Base-by-base conservation (phyloP, 2,329 filamentous ascomycete genomes). In the Fusarium paranaense region DNA sequence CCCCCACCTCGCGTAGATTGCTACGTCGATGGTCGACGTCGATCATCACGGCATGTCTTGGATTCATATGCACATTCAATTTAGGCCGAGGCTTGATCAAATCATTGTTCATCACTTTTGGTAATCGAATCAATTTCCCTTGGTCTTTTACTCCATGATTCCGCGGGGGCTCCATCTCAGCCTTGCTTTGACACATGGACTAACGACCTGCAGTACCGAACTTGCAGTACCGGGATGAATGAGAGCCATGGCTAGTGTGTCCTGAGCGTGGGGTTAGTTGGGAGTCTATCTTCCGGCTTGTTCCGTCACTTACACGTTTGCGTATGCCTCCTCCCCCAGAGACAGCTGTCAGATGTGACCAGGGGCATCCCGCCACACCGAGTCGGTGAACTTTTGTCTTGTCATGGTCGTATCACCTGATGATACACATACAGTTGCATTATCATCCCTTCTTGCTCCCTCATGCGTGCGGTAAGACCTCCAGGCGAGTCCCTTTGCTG, bases 11-110 rank as follows among this genome's bases (percentile, higher is more conserved):
- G 50, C 50, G 14, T 20, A 54, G 50, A 54, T 54, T 54, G 50
- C 50, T n/a, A 54, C 50, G 27, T 20, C 14, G 50, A 33, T 54
- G 18, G 50, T 54, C n/a, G n/a, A 32, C 30, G 50, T 22, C 18
- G 52, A 57, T 57, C 52, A 37, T 22, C 52, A 57, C 52, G 52
- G 42, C 47, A 52, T 52, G 47, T 52, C 47, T 52, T 52, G 47
- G 25, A 20, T 13, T 18, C 47, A 52, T 30, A n/a, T 32, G 18
- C 27, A 18, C 25, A 30, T 32, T 52, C 6, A n/a, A 10, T 11
- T 52, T 52, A 30, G 25, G 4, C 25, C 47, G 47, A 52, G 42
- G 42, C 6, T 11, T 27, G 42, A 47, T 27, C 14, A 10, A 22
- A 18, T 16, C 16, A 47, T 27, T 27, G 5, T 27, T 47, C 14